Evolutionary conservation across 768 basidiomycete genomes (phyloP).

Genomic region (Agaricus subrufescens): DNA sequence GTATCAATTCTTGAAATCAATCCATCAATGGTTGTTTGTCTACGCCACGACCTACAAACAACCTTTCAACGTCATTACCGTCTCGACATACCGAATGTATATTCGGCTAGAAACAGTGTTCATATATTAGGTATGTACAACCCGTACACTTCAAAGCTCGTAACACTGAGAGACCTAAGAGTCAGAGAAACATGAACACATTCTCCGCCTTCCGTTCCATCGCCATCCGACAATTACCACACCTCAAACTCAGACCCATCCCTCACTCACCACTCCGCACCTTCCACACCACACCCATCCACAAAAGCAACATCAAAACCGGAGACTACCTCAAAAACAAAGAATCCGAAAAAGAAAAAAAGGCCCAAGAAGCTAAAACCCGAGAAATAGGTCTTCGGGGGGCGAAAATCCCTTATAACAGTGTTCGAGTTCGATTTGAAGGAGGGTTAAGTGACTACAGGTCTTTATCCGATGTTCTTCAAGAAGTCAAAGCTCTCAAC

Average conservation of each 20-base stretch:
- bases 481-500: slow-evolving; percentile 2
- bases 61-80: not conserved
- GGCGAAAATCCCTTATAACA: not conserved
- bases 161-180: not conserved
- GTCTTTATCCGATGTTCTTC: not conserved
- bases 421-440: not conserved
- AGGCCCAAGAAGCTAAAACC: not conserved
- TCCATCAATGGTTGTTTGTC: not conserved
- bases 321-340: not conserved
- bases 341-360: not conserved
- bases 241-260: not conserved
- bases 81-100: not conserved
- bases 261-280: not conserved
- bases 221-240: not conserved
- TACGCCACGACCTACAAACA: not conserved
- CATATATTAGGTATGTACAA: not conserved
- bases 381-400: slow-evolving; percentile 8
- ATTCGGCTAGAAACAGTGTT: not conserved
- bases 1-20: no score
- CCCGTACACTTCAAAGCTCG: not conserved
- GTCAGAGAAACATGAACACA: not conserved
- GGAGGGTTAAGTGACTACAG: not conserved
- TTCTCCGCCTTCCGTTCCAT: slow-evolving; percentile 4
- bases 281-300: not conserved
- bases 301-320: not conserved